Evolutionary conservation across 257 asterid species (phyloP).

Genomic region (Salvia splendens): DNA sequence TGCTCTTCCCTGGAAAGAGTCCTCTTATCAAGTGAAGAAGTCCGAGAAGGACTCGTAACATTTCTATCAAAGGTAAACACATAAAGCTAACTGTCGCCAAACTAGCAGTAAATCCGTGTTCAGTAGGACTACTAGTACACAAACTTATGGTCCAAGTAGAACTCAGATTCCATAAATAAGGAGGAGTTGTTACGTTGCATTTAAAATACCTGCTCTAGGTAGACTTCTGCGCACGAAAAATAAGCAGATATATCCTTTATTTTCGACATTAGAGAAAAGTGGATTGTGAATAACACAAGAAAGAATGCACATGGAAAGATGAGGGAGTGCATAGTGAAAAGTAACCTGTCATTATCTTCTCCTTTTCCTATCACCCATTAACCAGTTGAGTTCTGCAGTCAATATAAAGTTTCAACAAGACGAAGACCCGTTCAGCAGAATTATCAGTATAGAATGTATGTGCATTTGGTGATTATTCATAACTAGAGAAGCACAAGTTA

Average conservation of each 20-base stretch:
- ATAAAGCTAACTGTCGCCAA: slow-evolving; percentile 10
- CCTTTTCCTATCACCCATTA: slow-evolving; percentile 4
- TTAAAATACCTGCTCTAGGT: not conserved
- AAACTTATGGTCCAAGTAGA: not conserved
- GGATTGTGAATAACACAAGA: too few relatives aligned
- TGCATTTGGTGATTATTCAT: not conserved
- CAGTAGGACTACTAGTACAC: not conserved
- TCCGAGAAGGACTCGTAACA: slow-evolving; percentile 21
- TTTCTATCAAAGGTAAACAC: slow-evolving; percentile 17
- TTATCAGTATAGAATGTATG: not conserved
- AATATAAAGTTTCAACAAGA: not conserved
- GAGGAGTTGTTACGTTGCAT: not conserved
- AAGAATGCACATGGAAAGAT: not conserved
- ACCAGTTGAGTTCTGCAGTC: not conserved
- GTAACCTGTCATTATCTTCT: not conserved
- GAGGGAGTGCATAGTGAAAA: not conserved
- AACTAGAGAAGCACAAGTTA: not conserved
- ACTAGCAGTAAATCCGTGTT: not conserved
- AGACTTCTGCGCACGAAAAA: not conserved
- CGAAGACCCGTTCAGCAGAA: not conserved
- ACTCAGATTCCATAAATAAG: not conserved
- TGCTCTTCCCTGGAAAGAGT: slow-evolving; percentile 19
- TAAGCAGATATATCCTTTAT: not conserved
- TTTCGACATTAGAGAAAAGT: not conserved
- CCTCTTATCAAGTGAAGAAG: slow-evolving; percentile 2